phyloP scores from a whole-genome alignment of 1,284 basidiomycete genomes.

The Tausonia pullulans region DNA sequence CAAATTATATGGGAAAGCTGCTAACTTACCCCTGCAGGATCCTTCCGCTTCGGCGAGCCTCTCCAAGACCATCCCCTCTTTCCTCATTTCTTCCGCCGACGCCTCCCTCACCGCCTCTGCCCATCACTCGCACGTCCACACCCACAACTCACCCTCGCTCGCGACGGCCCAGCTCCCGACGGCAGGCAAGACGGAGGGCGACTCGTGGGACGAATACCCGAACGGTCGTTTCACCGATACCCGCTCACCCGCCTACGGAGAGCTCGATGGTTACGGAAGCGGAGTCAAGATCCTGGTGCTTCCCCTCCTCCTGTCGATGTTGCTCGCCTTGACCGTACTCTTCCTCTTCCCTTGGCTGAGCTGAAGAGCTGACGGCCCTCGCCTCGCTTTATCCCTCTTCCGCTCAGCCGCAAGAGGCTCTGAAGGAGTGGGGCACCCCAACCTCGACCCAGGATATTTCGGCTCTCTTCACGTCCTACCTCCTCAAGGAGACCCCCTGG shows the following conservation, averaged over 20 bases:
- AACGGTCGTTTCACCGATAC: slow-evolving; percentile 98
- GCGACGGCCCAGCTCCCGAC: background rate
- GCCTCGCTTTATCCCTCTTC: background rate
- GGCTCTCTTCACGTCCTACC: slow-evolving; percentile 64
- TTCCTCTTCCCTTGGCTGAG: background rate
- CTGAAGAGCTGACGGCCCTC: background rate
- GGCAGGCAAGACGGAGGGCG: slow-evolving; percentile 18
- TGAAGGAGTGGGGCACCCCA: slow-evolving; percentile 73
- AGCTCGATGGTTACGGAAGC: slow-evolving; percentile 78
- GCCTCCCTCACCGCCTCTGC: slow-evolving; percentile 2
- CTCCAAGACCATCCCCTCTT: background rate
- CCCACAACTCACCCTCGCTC: background rate
- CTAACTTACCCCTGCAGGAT: no score
- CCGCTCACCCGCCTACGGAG: slow-evolving; percentile 91
- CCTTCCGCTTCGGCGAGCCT: no score
- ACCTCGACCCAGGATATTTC: slow-evolving; percentile 60
- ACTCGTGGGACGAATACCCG: slow-evolving; percentile 91
- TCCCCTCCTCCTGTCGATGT: slow-evolving; percentile 1
- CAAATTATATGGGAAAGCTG: no score
- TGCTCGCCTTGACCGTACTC: background rate
- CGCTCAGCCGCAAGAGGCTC: slow-evolving; percentile 50
- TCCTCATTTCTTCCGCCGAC: slow-evolving; percentile 2
- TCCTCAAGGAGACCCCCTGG: slow-evolving; percentile 47
- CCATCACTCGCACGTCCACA: slow-evolving; percentile 7
- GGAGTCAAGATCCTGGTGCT: slow-evolving; percentile 40